Evolutionary conservation across 495 filamentous ascomycete genomes (phyloP).

Genomic region (Hypoxylon fuscum): DNA sequence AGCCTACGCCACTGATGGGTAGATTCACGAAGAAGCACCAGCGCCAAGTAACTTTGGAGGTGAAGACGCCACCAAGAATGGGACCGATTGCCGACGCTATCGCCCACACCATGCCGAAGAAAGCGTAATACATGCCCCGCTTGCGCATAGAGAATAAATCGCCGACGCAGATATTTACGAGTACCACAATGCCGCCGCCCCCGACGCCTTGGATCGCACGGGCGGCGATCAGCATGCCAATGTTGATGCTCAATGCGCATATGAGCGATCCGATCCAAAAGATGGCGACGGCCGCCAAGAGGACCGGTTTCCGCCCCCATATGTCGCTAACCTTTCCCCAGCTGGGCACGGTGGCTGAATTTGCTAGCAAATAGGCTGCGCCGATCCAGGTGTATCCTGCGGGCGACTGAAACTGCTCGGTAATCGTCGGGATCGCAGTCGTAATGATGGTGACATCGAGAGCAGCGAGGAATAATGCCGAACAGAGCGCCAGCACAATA

Average conservation of each 20-base stretch:
- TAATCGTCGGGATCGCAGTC: constrained; percentile 65
- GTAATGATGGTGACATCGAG: constrained; percentile 61
- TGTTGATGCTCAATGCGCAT: constrained; percentile 70
- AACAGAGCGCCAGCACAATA: constrained; percentile 55
- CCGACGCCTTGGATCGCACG: constrained; percentile 81
- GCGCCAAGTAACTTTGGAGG: constrained; percentile 52
- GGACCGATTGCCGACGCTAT: constrained; percentile 76
- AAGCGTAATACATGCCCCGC: constrained; percentile 67
- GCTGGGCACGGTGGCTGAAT: constrained; percentile 71
- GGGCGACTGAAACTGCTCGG: constrained; percentile 67
- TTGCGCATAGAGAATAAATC: constrained; percentile 75
- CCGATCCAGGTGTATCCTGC: constrained; percentile 80
- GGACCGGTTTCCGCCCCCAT: constrained; percentile 81
- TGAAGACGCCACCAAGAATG: constrained; percentile 79
- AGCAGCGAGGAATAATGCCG: constrained; percentile 63
- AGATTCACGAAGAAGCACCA: constrained; percentile 55
- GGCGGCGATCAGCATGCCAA: constrained; percentile 78
- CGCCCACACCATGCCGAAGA: constrained; percentile 75
- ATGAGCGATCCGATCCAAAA: constrained; percentile 82
- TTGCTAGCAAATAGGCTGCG: constrained; percentile 71
- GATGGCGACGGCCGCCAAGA: constrained; percentile 72
- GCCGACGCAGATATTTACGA: constrained; percentile 81
- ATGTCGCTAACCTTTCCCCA: constrained; percentile 87
- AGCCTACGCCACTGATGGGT: constrained; percentile 72
- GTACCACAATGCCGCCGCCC: constrained; percentile 78